Percentiles rank a stretch among this genome's conserved stretches.
Evolutionary conservation across 2,329 filamentous ascomycete genomes (phyloP).

Genomic region (Pseudophaeomoniella oleicola): DNA sequence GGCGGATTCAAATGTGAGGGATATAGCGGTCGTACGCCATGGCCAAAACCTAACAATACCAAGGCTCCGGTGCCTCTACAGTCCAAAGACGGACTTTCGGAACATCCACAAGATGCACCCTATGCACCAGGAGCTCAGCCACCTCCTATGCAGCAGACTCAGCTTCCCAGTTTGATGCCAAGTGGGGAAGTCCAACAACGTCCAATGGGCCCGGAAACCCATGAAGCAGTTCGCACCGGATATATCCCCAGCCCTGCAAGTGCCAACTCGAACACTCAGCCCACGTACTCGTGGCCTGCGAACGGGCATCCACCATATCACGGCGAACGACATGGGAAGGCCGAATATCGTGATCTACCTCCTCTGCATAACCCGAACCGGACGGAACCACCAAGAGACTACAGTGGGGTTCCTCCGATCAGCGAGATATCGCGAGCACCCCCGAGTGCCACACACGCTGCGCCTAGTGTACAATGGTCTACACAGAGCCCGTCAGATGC

Average conservation of each 20-base stretch:
- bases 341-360: constrained; percentile 24
- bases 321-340: constrained; percentile 22
- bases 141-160: constrained; percentile 1
- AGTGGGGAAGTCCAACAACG: constrained; percentile 30
- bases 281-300: constrained; percentile 23
- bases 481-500: background rate
- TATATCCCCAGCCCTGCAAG: constrained; percentile 26
- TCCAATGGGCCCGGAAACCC: constrained; percentile 31
- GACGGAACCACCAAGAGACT: constrained; percentile 21
- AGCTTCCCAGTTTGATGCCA: constrained; percentile 10
- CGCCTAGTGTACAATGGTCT: background rate
- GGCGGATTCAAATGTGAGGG: constrained; percentile 86
- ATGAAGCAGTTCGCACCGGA: constrained; percentile 20
- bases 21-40: constrained; percentile 66
- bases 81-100: constrained; percentile 54
- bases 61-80: constrained; percentile 60
- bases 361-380: constrained; percentile 24
- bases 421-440: constrained; percentile 22
- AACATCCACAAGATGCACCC: constrained; percentile 11
- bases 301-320: constrained; percentile 21
- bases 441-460: constrained; percentile 9
- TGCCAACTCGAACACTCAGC: constrained; percentile 22
- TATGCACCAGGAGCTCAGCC: constrained; percentile 4
- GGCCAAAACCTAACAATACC: constrained; percentile 62
- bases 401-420: constrained; percentile 24